Conservation (phyloP, 306 rosid species). For the Alnus glutinosa region DNA sequence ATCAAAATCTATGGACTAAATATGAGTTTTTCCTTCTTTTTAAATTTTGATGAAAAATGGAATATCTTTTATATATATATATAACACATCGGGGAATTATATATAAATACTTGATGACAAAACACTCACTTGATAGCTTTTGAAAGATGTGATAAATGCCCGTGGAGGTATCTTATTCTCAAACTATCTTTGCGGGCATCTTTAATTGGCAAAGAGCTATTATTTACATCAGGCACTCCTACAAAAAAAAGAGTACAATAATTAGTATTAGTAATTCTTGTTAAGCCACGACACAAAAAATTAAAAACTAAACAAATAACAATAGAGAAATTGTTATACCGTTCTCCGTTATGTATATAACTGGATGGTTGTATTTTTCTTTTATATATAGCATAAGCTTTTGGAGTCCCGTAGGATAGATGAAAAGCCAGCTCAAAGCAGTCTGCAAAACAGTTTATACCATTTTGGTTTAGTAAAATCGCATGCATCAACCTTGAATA, state of each 20-base stretch:
- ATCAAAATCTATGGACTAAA: no score
- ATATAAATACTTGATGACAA: no score
- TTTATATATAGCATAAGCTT: constrained; percentile 31
- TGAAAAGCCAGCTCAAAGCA: constrained; percentile 44
- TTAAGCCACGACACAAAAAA: no score
- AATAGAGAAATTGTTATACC: constrained; percentile 26
- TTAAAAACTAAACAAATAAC: no score
- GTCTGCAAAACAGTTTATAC: constrained; percentile 39
- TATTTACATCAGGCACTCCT: constrained; percentile 46
- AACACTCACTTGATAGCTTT: constrained; percentile 52
- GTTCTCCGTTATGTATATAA: constrained; percentile 57
- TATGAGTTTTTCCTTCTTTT: no score
- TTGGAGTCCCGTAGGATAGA: constrained; percentile 52
- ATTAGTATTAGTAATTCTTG: no score
- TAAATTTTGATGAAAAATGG: no score
- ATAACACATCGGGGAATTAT: no score
- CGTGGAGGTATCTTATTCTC: constrained; percentile 45
- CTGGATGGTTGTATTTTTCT: constrained; percentile 41
- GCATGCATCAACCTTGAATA: no score
- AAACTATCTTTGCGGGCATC: constrained; percentile 42
- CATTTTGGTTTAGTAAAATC: no score
- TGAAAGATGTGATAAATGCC: constrained; percentile 43
- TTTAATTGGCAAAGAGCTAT: constrained; percentile 40
- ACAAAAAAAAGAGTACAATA: neutral
- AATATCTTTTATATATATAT: no score